These are phyloP conservation scores for Gossypium davidsonii DNA, from an alignment of 441 rosid species.

Conservation along the genomic window DNA sequence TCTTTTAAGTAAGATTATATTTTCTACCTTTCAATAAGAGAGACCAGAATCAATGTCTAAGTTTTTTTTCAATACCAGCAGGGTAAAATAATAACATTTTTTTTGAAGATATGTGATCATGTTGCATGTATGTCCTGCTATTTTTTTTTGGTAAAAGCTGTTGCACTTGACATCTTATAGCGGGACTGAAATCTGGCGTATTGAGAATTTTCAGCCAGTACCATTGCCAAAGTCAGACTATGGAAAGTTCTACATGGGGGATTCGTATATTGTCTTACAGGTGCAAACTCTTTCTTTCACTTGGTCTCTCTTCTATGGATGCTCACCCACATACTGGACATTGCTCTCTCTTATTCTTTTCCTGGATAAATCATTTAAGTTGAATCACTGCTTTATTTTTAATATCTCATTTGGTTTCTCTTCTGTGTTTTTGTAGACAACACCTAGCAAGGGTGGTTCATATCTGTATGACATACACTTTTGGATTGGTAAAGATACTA, in stretches of 20 bases:
- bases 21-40: background rate
- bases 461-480: constrained; percentile 87
- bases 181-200: constrained; percentile 96
- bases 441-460: constrained; percentile 78
- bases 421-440: constrained; percentile 42
- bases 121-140: constrained; percentile 2
- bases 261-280: constrained; percentile 88
- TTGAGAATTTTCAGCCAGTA: constrained; percentile 86
- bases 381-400: background rate
- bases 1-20: background rate
- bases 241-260: constrained; percentile 96
- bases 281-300: constrained; percentile 22
- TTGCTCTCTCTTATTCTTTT: background rate
- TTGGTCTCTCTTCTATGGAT: background rate
- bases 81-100: background rate
- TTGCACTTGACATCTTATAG: constrained; percentile 58
- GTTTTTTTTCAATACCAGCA: constrained; percentile 1
- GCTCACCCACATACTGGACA: background rate
- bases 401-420: background rate
- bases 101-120: constrained; percentile 1
- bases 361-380: background rate
- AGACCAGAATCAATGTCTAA: background rate
- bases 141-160: constrained; percentile 18
- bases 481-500: constrained; percentile 98
- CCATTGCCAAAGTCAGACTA: constrained; percentile 75